These are phyloP conservation scores for Grosmannia clavigera DNA, from an alignment of 2,329 filamentous ascomycete species.

Conservation along the genomic window DNA sequence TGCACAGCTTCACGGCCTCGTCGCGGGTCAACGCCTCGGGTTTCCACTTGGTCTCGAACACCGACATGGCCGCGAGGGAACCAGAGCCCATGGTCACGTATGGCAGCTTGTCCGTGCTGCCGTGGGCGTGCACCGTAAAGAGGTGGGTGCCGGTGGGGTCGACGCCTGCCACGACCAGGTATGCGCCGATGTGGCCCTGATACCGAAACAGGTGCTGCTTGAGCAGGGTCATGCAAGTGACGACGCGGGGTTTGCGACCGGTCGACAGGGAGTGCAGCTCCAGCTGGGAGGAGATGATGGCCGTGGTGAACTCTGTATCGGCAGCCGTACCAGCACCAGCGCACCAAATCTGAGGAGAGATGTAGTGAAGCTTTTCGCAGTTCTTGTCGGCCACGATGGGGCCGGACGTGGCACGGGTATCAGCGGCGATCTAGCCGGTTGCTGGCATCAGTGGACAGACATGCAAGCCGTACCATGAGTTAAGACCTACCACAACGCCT, in stretches of 20 bases:
- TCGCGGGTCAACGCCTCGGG: conserved; percentile 54
- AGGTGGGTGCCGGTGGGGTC: conserved; percentile 91
- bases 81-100: conserved; percentile 99
- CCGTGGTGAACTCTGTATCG: conserved; percentile 97
- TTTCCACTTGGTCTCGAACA: conserved; percentile 97
- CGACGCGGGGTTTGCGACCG: conserved; percentile 89
- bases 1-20: conserved; percentile 69
- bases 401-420: conserved; percentile 92
- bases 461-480: too few species aligned
- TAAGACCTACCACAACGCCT: conserved; percentile 74
- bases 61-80: conserved; percentile 90
- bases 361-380: conserved; percentile 99
- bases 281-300: conserved; percentile 95
- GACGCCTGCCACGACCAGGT: conserved; percentile 91
- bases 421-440: conserved; percentile 68
- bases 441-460: background rate
- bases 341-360: conserved; percentile 97
- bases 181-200: conserved; percentile 95
- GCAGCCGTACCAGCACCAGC: conserved; percentile 94
- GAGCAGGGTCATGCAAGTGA: conserved; percentile 98
- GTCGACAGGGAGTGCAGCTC: conserved; percentile 95
- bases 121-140: conserved; percentile 97
- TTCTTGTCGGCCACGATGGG: conserved; percentile 99
- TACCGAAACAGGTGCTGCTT: conserved; percentile 99
- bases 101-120: conserved; percentile 94